Evolutionary conservation across 805 yeast species (phyloP), one percentile per base, ranked within the genome.

Genomic region (Candida tallmaniae): DNA sequence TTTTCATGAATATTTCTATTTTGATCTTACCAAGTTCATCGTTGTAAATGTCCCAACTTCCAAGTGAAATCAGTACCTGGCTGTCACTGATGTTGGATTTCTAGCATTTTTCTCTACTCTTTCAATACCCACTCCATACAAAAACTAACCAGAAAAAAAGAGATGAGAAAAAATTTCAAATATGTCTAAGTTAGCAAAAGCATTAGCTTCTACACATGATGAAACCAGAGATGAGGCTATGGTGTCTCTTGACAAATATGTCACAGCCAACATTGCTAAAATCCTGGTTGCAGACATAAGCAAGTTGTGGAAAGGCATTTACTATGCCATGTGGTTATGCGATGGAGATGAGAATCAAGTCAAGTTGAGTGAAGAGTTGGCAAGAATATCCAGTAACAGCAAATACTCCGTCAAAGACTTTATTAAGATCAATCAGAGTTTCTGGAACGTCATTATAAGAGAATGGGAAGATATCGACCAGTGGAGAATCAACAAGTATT

Each of bases 281-380:
- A 57, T 78, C 25, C 50, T 68, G 5, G 61, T 54, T 30, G 51
- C 73, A 25, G 93, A 87, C 34, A 67, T 78, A 43, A 83, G 83
- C 46, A 89, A 90, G 55, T 65, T 93, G 40, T 93, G 98, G 97
- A 88, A 85, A 60, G 98, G 97, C n/a, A 69, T 93, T 26, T 93
- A 82, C 60, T 93, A 71, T 54, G 76, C 95, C 8, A 86, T 93
- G 95, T 93, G 98, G 97, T 87, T 83, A 63, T 76, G 94, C 54
- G 98, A 93, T 58, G 76, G 89, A 52, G 95, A 96, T 18, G 71
- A 83, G 48, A 93, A 95, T 16, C 98, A 93, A 60, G 96, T 88
- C 58, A 65, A 80, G 39, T 65, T 93, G 24, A 95, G 96, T 2
- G 73, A 70, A 31, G 78, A 75, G 27, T 64, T 93, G 42, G 95